Evolutionary conservation across 2,329 filamentous ascomycete species (phyloP).

Genomic region (Pestalotiopsis sp.): DNA sequence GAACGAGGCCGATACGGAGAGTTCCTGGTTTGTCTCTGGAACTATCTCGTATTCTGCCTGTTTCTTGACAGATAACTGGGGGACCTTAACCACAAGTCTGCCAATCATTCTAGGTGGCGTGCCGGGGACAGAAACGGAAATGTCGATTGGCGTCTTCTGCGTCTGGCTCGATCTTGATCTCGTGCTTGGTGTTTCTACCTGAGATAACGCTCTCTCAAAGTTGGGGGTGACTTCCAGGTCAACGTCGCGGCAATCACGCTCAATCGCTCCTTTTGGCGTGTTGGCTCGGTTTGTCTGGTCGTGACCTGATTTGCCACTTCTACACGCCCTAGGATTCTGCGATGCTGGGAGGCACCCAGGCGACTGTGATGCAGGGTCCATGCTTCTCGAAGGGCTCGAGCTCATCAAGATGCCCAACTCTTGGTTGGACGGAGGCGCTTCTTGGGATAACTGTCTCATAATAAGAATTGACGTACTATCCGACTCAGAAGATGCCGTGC

Average conservation of each 20-base stretch:
- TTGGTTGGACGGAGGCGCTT: conserved; percentile 23
- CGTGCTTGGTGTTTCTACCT: conserved; percentile 11
- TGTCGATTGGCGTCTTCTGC: not conserved
- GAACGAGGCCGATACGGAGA: not conserved
- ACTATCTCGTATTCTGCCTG: conserved; percentile 10
- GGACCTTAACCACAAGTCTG: conserved; percentile 8
- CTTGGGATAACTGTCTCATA: conserved; percentile 17
- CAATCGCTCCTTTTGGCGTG: not conserved
- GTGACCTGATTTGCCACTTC: not conserved
- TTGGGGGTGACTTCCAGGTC: conserved; percentile 11
- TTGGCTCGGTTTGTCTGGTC: not conserved
- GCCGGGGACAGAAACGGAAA: not conserved
- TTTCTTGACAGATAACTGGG: not conserved
- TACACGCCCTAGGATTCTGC: not conserved
- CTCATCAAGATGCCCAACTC: conserved; percentile 22
- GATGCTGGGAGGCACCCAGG: not conserved
- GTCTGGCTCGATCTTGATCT: not conserved
- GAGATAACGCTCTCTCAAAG: conserved; percentile 11
- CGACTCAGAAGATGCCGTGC: conserved; percentile 17
- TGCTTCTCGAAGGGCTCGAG: conserved; percentile 20
- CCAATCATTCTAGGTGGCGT: not conserved
- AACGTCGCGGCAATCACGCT: not conserved
- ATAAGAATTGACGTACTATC: conserved; percentile 24
- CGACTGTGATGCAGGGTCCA: not conserved
- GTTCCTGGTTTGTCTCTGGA: not conserved